Base-by-base conservation (phyloP, 2,329 filamentous ascomycete genomes). In the Clonostachys sp. region DNA sequence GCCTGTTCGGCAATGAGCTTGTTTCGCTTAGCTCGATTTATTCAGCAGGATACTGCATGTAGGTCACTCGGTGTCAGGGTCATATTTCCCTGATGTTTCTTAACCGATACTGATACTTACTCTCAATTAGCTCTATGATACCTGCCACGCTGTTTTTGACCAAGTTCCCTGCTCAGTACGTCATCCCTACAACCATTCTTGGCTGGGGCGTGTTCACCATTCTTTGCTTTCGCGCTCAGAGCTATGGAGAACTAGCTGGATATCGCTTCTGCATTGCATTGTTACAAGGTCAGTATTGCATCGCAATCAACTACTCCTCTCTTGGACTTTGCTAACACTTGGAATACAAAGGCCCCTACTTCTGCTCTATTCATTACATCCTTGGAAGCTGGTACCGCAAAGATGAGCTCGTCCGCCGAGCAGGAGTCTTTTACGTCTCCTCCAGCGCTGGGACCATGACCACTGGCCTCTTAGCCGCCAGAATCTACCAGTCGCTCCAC, bases 131-230 rank as follows among this genome's bases (percentile, higher is more conserved):
- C 8, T 42, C 41, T 9, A 42, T 42, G 54, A 58, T 80, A 6
- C 76, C 76, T 0, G 78, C 78, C 53, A 66, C 73, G 50, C 77
- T 76, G 50, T 59, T 80, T 2, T 74, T 79, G 49, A 73, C 69
- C 12, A 57, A 62, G 13, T 48, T 66, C 6, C 66, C 75, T 1
- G 74, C 81, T 60, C 68, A 71, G 45, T 79, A 70, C 59, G 53
- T 77, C 0, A 69, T 80, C 8, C 78, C 78, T 0, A 64, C 67
- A 5, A 63, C 80, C 50, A 75, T 81, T 49, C 51, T 81, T 2
- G 58, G 64, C 3, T 82, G 79, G 78, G 78, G 77, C 0, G 58
- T 80, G 13, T 77, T 81, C 50, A 83, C 78, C 0, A 64, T 83
- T 9, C 61, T 81, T 5, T 76, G 81, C 47, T 80, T 73, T 46